Evolutionary conservation across 768 basidiomycete genomes (phyloP).

Genomic region (Mycena rebaudengoi): DNA sequence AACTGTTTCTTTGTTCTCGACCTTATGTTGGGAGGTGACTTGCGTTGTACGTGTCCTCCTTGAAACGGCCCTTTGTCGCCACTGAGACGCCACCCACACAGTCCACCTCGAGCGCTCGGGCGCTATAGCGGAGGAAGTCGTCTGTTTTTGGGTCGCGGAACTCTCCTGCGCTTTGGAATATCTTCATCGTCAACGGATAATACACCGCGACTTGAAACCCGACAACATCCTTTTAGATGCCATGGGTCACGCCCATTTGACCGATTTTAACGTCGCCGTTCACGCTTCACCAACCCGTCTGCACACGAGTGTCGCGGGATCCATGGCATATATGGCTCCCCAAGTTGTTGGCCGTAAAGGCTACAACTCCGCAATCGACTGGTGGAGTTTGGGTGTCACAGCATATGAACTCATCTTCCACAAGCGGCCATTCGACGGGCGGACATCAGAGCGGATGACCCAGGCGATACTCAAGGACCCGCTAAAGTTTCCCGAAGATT

Average conservation of each 20-base stretch:
- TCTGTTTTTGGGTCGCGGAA: constrained; percentile 92
- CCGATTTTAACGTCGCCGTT: constrained; percentile 85
- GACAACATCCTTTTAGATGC: constrained; percentile 96
- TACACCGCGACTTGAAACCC: constrained; percentile 90
- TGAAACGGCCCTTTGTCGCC: constrained; percentile 1
- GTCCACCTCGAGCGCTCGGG: constrained; percentile 85
- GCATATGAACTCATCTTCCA: constrained; percentile 90
- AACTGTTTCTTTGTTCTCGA: constrained; percentile 99
- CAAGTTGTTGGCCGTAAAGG: constrained; percentile 93
- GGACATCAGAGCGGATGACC: constrained; percentile 88
- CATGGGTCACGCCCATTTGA: constrained; percentile 94
- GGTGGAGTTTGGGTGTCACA: constrained; percentile 95
- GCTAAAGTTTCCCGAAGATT: constrained; percentile 80
- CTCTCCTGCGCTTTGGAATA: constrained; percentile 86
- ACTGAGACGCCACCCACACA: constrained; percentile 38
- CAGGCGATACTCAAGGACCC: constrained; percentile 85
- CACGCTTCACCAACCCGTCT: constrained; percentile 40
- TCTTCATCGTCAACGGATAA: constrained; percentile 90
- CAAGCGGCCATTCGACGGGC: constrained; percentile 89
- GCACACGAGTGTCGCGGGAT: constrained; percentile 94
- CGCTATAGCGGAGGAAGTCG: constrained; percentile 72
- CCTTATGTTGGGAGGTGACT: constrained; percentile 94
- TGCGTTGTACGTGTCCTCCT: constrained; percentile 74
- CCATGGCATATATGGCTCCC: constrained; percentile 99
- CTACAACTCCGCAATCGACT: constrained; percentile 93